Evolutionary conservation across 495 filamentous ascomycete species (phyloP), one percentile per base, ranked within the genome.

Genomic region (Talaromyces adpressus): DNA sequence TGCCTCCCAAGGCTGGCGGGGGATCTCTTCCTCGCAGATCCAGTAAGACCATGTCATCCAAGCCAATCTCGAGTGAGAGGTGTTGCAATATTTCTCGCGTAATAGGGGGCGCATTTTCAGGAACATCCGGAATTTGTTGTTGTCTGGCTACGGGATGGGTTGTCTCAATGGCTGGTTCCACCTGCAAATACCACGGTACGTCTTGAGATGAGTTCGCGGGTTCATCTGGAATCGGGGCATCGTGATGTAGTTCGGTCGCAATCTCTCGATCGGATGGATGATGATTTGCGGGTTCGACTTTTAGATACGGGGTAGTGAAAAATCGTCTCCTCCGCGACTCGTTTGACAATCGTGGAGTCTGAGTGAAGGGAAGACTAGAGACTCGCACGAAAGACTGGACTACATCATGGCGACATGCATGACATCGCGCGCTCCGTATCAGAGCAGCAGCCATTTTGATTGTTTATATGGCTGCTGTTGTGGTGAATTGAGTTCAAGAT

Each of bases 161-260:
- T 59, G 81, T 78, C 41, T 75, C 71, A 51, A 69, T 63, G 16
- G 77, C 72, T 30, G 72, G 67, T 65, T 91, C 82, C 66, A 89
- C 86, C 71, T 92, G 87, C 49, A 97, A 83, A 75, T 96, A 97
- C 94, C 94, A 98, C 6, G 93, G 93, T 1, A 83, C 67, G 64
- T 73, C 67, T 47, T 57, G 68, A 0, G 73, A 64, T 18, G 65
- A 27, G 14, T 57, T 27, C 0, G 64, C 9, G 7, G 41, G n/a
- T 18, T 60, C 61, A 1, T 59, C 25, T n/a, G 16, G 18, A 18
- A 23, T 20, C 4, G 56, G 2, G 6, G 29, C 60, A 6, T 62
- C n/a, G 4, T 63, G 39, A 20, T 23, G 5, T 1, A 23, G 18
- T 12, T 57, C 62, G 18, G 18, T 41, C 32, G 6, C 8, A 25